Conservation (phyloP, 1,139 yeast genomes). For the Geotrichum aggregatum region DNA sequence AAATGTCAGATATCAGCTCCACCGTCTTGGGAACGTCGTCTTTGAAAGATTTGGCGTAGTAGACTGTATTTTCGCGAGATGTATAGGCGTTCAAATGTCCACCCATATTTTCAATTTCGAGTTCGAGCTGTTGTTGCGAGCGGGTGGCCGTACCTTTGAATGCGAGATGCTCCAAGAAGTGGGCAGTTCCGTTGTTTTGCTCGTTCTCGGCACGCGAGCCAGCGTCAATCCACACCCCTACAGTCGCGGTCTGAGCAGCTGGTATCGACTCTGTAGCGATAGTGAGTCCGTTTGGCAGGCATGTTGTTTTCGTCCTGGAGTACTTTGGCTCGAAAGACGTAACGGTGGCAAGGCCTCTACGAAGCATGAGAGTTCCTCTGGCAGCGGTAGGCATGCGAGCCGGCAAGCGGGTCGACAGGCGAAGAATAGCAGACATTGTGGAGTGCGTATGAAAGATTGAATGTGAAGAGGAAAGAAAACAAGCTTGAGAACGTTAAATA, state of each 20-base stretch:
- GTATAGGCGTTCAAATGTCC: conserved; percentile 97
- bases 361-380: conserved; percentile 8
- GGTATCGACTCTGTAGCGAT: conserved; percentile 91
- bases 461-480: neutral
- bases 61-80: conserved; percentile 93
- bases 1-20: conserved; percentile 82
- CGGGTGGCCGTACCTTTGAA: conserved; percentile 88
- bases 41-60: conserved; percentile 83
- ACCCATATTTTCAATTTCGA: conserved; percentile 93
- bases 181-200: conserved; percentile 89
- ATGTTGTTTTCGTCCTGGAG: conserved; percentile 56
- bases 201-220: conserved; percentile 95
- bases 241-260: conserved; percentile 89
- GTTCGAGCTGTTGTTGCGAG: conserved; percentile 78
- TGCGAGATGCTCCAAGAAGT: conserved; percentile 91
- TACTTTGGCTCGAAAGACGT: conserved; percentile 34
- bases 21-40: conserved; percentile 80
- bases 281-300: conserved; percentile 78
- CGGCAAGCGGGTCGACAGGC: conserved; percentile 23
- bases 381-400: neutral
- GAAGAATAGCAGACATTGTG: conserved; percentile 26
- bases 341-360: conserved; percentile 28
- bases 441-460: neutral
- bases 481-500: neutral
- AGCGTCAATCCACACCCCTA: conserved; percentile 96